Evolutionary conservation across 148 eudicot species (phyloP), one percentile per base, ranked within the genome.

Genomic region (Rhododendron simsii): DNA sequence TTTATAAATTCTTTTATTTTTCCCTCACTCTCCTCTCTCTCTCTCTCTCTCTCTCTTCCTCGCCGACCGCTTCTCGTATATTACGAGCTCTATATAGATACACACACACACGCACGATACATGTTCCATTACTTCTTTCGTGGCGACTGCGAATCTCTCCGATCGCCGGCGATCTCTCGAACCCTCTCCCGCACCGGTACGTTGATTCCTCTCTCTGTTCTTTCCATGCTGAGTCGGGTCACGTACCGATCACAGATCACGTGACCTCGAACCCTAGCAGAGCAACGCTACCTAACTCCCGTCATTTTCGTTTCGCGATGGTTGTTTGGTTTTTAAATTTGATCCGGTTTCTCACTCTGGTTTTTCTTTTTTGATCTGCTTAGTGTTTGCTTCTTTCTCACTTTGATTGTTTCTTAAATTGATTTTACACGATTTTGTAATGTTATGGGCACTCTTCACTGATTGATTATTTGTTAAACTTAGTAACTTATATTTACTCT

Each of bases 211-310:
- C 51, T 82, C 35, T 61, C 41, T 7, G 2, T 47, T 84, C 65
- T 78, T 69, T 63, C 30, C 16, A 20, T 1, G 61, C 23, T 3
- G 71, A 28, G 44, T 78, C 2, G 20, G 51, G 55, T 18, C 84
- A 51, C 79, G 65, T 76, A 86, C 81, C 80, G 87, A 90, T 90
- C 89, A 81, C 85, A 37, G 88, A 90, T 90, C 91, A 90, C 85
- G 83, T 83, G n/a, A n/a, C 83, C 78, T 65, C 63, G 65, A 90
- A 86, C 85, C 89, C 85, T 86, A 87, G 48, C 67, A 35, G 3
- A 21, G 21, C 59, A 16, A 15, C 59, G 26, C 78, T 61, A 28
- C 74, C 37, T 21, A 6, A 6, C 48, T 74, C 63, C 10, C 55
- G 9, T 48, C 84, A 81, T 37, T 87, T 61, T 73, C 81, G 45